Evolutionary conservation across 768 basidiomycete genomes (phyloP), one percentile per base, ranked within the genome.

Genomic region (Hypsizygus marmoreus): DNA sequence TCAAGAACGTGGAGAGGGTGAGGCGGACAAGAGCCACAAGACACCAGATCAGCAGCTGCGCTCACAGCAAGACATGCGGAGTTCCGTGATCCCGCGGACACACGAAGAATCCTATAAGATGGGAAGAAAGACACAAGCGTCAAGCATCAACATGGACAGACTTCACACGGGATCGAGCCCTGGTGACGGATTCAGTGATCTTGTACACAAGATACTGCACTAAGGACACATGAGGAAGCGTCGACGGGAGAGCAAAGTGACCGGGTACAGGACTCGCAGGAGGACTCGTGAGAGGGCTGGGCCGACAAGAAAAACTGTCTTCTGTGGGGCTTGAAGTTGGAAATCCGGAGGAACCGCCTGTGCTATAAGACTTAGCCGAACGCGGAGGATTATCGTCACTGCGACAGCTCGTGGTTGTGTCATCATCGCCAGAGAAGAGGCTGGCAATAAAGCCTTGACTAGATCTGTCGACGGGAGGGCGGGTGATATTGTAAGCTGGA

Each of bases 151-250:
- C 22, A 23, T 47, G 41, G 19, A 43, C 43, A 37, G 47, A 35
- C 33, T 25, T 39, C 26, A 28, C 37, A 43, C 49, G 41, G 30
- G 35, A 40, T 38, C 39, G 43, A 22, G 55, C 40, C 29, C 51
- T 39, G 29, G 13, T 14, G 12, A 63, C 46, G 35, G 50, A 55
- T 37, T 48, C 39, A 13, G 43, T 33, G 30, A 65, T 64, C 38
- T 67, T 65, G 33, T 32, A 43, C 14, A 57, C 43, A 22, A 67
- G 26, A 45, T 65, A 64, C 40, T 44, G 54, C 47, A 64, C 13
- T 39, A 66, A 52, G 16, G 53, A 51, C 33, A 45, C 30, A 26
- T 56, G 55, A 42, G 55, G 31, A 30, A 56, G 51, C 30, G 45
- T 49, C 31, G 42, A 41, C 11, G 45, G 31, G 6, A 19, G 10